phyloP scores from a whole-genome alignment of 1,139 yeast species.

The Saccharomyces hybrid region DNA sequence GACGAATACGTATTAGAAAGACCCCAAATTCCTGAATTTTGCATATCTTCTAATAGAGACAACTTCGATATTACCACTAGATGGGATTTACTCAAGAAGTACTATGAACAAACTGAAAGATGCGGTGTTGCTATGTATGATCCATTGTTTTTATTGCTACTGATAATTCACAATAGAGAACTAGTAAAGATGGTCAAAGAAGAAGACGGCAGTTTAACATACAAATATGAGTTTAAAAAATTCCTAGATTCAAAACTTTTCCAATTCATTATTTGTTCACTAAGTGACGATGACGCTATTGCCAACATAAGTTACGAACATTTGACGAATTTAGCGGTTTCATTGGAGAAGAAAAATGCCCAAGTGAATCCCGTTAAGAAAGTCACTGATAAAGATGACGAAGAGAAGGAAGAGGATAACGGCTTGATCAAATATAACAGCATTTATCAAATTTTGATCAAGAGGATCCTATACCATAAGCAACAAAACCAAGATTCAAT shows the following conservation, averaged over 20 bases:
- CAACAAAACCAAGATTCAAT: constrained; percentile 24
- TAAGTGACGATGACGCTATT: constrained; percentile 48
- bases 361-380: neutral
- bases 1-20: constrained; percentile 32
- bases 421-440: constrained; percentile 51
- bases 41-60: constrained; percentile 12
- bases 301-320: constrained; percentile 41
- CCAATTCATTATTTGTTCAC: constrained; percentile 47
- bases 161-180: constrained; percentile 56
- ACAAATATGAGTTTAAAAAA: constrained; percentile 46
- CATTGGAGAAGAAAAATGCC: constrained; percentile 18
- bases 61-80: constrained; percentile 6
- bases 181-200: constrained; percentile 36
- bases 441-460: constrained; percentile 49
- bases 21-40: constrained; percentile 6
- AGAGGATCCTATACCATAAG: constrained; percentile 44
- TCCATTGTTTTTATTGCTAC: constrained; percentile 50
- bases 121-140: constrained; percentile 41
- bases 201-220: constrained; percentile 28
- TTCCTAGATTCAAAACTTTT: constrained; percentile 54
- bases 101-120: constrained; percentile 23
- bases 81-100: constrained; percentile 29
- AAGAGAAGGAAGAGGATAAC: constrained; percentile 25
- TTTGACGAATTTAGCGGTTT: constrained; percentile 38
- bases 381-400: neutral